Base-by-base conservation (phyloP, 495 filamentous ascomycete species). In the Cercophora sp. region DNA sequence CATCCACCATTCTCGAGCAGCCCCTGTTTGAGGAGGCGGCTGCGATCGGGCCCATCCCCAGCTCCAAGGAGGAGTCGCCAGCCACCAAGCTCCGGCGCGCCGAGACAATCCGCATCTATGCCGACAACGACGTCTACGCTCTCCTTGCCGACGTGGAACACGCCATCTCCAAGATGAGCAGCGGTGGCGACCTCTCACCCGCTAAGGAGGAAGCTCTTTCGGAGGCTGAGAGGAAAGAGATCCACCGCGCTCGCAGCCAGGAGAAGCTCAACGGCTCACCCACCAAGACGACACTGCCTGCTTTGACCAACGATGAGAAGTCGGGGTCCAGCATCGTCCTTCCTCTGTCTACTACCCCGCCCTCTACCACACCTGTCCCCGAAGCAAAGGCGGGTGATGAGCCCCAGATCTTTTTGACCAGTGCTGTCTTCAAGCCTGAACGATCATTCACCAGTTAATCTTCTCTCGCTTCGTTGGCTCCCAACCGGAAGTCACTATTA, bases 101-200 rank as follows among this genome's bases (percentile, higher is more conserved):
- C 20, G 77, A 86, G 62, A 85, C 81, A 47, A 87, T 87, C 54
- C 79, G 78, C 52, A 79, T 86, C 55, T 86, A 85, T 52, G 84
- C 82, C 24, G 83, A 82, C 56, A 73, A 73, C 46, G 79, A 83
- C 43, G 79, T 88, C 8, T 83, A 80, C 55, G 79, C 80, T 0
- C 70, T 85, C 5, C 61, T 85, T 24, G 75, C 74, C 2, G 81
- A 85, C 50, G 82, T 86, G 10, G 79, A 84, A 61, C 70, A 75
- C 40, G 76, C 80, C 48, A 79, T 85, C 60, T 77, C 73, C 46
- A 70, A 73, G 39, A 75, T 82, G 63, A 76, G 73, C 37, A 59
- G 46, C 4, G 60, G 51, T 9, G 62, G 55, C 24, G 56, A 60
- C 8, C 9, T 27, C 56, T 32, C 49, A 0, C 25, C 47, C 25